Conservation (phyloP, 73 alveolate species). For the Urostyla sp. region DNA sequence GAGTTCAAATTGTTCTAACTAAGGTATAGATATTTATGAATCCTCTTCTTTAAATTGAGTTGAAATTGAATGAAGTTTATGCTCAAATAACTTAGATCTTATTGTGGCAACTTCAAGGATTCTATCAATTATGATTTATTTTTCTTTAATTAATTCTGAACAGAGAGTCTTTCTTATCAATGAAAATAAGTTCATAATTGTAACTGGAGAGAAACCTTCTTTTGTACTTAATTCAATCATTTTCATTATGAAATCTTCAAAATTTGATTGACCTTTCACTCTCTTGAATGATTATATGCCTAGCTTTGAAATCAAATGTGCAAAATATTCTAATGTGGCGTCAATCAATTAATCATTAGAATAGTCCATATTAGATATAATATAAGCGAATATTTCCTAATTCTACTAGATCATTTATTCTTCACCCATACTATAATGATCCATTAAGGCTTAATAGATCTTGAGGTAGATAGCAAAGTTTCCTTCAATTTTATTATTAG, state of each 20-base stretch:
- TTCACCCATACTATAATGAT: neutral
- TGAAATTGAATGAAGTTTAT: neutral
- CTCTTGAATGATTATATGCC: constrained; percentile 4
- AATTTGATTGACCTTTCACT: neutral
- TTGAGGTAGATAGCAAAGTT: neutral
- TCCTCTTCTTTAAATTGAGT: neutral
- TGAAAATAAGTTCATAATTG: neutral
- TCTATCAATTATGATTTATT: neutral
- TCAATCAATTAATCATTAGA: neutral
- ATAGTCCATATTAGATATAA: neutral
- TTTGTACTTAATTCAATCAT: neutral
- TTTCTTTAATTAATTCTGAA: constrained; percentile 18
- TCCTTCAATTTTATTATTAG: neutral
- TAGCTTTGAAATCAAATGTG: neutral
- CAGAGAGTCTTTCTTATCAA: constrained; percentile 40
- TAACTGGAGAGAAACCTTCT: neutral
- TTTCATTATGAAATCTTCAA: constrained; percentile 5
- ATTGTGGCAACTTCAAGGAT: constrained; percentile 21
- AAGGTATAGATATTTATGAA: neutral
- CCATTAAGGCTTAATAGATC: neutral
- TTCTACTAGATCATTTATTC: neutral
- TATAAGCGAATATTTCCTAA: neutral
- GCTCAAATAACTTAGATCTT: neutral
- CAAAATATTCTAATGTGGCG: neutral
- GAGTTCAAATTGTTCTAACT: constrained; percentile 43